Evolutionary conservation across 1,139 yeast species (phyloP).

Genomic region (Hansenula lynferdii): DNA sequence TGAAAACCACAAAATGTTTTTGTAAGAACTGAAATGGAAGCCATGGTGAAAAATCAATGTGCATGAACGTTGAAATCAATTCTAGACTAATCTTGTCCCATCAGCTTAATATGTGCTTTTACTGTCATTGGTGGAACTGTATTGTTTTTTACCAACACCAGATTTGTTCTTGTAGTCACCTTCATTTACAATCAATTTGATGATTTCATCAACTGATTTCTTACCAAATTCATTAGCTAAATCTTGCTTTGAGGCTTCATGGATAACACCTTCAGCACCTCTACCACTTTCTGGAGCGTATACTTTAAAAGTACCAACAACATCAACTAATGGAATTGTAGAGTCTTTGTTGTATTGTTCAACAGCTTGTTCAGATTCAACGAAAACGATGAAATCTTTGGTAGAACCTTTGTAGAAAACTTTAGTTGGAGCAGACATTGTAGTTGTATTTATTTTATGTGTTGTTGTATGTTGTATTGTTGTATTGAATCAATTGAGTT

Average conservation of each 20-base stretch:
- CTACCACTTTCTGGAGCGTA: conserved; percentile 53
- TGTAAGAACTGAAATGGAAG: not conserved
- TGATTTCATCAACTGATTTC: conserved; percentile 40
- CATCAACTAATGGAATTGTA: conserved; percentile 55
- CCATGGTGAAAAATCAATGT: not conserved
- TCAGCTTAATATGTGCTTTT: too few relatives aligned
- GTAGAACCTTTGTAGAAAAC: conserved; percentile 63
- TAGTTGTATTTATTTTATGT: conserved; percentile 4
- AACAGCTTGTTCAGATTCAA: conserved; percentile 47
- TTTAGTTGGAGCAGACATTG: conserved; percentile 30
- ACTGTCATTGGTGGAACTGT: conserved; percentile 24
- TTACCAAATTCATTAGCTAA: conserved; percentile 65
- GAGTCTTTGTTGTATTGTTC: conserved; percentile 47
- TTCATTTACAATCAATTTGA: conserved; percentile 47
- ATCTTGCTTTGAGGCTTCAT: conserved; percentile 66
- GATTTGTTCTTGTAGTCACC: conserved; percentile 45
- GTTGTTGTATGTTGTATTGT: not conserved
- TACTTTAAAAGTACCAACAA: conserved; percentile 61
- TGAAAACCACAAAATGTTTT: too few relatives aligned
- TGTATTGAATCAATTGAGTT: not conserved
- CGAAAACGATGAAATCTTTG: conserved; percentile 61
- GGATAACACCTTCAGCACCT: conserved; percentile 69
- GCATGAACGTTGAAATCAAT: not conserved
- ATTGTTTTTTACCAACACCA: conserved; percentile 14
- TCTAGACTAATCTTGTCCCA: not conserved